These are phyloP conservation scores for Teunomyces cretensis DNA, from an alignment of 805 yeast species.

Conservation along the genomic window DNA sequence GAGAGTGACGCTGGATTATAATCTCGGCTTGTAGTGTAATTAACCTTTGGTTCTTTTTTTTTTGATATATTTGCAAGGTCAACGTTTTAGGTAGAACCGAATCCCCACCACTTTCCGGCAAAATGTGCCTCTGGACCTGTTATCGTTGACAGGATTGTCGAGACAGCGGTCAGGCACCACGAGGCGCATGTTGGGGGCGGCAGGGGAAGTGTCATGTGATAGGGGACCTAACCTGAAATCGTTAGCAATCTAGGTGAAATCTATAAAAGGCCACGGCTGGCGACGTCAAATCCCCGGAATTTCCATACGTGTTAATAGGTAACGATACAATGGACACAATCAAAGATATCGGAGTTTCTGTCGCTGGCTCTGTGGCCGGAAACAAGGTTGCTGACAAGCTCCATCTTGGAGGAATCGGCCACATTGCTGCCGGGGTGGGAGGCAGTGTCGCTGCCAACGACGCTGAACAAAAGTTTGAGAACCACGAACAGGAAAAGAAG, in stretches of 20 bases:
- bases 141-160: too few species aligned
- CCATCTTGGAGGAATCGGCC: slow-evolving; percentile 32
- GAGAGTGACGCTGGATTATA: too few species aligned
- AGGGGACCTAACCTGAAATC: not conserved
- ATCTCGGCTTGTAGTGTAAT: too few species aligned
- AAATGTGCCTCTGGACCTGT: too few species aligned
- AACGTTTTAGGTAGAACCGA: too few species aligned
- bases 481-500: slow-evolving; percentile 9
- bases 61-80: too few species aligned
- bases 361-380: slow-evolving; percentile 41
- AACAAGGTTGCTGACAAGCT: slow-evolving; percentile 36
- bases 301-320: slow-evolving; percentile 9
- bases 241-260: not conserved
- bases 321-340: slow-evolving; percentile 17
- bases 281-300: not conserved
- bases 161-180: too few species aligned
- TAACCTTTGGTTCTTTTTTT: too few species aligned
- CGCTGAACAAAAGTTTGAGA: slow-evolving; percentile 33
- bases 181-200: not conserved
- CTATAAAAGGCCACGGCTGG: not conserved
- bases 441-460: slow-evolving; percentile 35
- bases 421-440: slow-evolving; percentile 31
- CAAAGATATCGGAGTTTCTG: slow-evolving; percentile 35
- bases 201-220: not conserved
- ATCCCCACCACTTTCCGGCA: too few species aligned